Percentiles rank a stretch among this genome's conserved stretches.
Evolutionary conservation across 371 early-diverging fungal genomes (phyloP).

Genomic region (Mucor irregularis): DNA sequence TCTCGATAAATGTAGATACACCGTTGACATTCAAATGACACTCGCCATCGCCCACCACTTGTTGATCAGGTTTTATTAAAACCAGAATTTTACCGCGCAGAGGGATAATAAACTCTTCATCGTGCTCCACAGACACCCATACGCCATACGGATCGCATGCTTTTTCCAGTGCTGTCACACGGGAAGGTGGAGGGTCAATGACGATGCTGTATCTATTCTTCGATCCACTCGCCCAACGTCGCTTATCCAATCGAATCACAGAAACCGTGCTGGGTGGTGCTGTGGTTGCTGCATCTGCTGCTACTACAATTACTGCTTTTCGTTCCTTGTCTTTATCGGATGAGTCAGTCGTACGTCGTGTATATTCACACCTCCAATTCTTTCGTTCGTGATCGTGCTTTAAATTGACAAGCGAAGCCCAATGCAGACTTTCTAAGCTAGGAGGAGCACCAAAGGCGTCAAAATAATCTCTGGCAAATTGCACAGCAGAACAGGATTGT

Average conservation of each 20-base stretch:
- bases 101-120: slow-evolving; percentile 54
- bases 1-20: slow-evolving; percentile 3
- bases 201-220: slow-evolving; percentile 41
- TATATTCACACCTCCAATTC: slow-evolving; percentile 58
- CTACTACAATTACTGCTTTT: slow-evolving; percentile 3
- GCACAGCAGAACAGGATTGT: slow-evolving; percentile 20
- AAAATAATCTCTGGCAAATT: slow-evolving; percentile 44
- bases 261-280: slow-evolving; percentile 23
- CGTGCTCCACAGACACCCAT: slow-evolving; percentile 54
- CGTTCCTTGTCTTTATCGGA: neutral
- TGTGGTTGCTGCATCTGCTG: neutral
- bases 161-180: slow-evolving; percentile 36
- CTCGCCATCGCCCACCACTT: neutral
- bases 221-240: slow-evolving; percentile 37
- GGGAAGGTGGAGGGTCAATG: slow-evolving; percentile 61
- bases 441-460: slow-evolving; percentile 56
- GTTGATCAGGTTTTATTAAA: slow-evolving; percentile 42
- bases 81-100: slow-evolving; percentile 53
- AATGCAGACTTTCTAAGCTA: slow-evolving; percentile 41
- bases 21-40: slow-evolving; percentile 29
- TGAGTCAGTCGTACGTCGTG: slow-evolving; percentile 13
- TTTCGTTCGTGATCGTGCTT: slow-evolving; percentile 49
- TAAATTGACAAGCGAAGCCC: slow-evolving; percentile 39
- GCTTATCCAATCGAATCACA: slow-evolving; percentile 51
- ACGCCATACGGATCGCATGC: slow-evolving; percentile 48